These are phyloP conservation scores for Alternaria longipes DNA, from an alignment of 2,329 filamentous ascomycete genomes.

Conservation along the genomic window DNA sequence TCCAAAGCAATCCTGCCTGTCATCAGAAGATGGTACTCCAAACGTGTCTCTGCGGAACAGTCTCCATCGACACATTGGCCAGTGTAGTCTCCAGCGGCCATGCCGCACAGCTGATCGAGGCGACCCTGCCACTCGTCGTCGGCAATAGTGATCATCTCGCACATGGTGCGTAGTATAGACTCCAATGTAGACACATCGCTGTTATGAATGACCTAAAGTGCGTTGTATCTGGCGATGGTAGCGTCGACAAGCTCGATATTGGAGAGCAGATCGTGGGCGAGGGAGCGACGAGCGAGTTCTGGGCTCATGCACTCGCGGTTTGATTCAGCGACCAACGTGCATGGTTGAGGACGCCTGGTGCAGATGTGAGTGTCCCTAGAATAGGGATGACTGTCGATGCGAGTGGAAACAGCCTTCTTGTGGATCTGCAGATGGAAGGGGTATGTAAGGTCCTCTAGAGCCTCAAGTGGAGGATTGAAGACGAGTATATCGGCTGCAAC, in stretches of 20 bases:
- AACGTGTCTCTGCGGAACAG: constrained; percentile 23
- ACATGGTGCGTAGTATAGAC: constrained; percentile 26
- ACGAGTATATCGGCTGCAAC: constrained; percentile 14
- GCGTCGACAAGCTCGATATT: not conserved
- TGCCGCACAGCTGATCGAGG: constrained; percentile 17
- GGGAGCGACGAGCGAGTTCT: constrained; percentile 13
- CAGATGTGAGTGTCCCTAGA: constrained; percentile 24
- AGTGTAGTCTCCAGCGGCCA: not conserved
- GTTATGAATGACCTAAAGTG: constrained; percentile 20
- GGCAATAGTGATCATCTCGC: constrained; percentile 21
- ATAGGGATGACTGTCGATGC: constrained; percentile 2
- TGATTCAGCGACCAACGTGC: constrained; percentile 22
- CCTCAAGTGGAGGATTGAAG: constrained; percentile 26
- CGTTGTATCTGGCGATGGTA: constrained; percentile 20
- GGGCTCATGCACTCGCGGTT: constrained; percentile 2
- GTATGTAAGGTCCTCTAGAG: constrained; percentile 6
- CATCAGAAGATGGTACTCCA: constrained; percentile 33
- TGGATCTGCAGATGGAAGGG: constrained; percentile 26
- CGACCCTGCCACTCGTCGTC: constrained; percentile 23
- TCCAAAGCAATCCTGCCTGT: constrained; percentile 20
- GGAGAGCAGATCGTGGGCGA: constrained; percentile 19
- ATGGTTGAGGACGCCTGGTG: constrained; percentile 17
- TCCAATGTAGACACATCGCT: not conserved
- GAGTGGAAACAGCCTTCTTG: not conserved
- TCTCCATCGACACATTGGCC: constrained; percentile 20